Percentiles rank a stretch among this genome's conserved stretches.
These are phyloP conservation scores for Colletotrichum costaricense DNA, from an alignment of 2,329 filamentous ascomycete species.

Conservation along the genomic window DNA sequence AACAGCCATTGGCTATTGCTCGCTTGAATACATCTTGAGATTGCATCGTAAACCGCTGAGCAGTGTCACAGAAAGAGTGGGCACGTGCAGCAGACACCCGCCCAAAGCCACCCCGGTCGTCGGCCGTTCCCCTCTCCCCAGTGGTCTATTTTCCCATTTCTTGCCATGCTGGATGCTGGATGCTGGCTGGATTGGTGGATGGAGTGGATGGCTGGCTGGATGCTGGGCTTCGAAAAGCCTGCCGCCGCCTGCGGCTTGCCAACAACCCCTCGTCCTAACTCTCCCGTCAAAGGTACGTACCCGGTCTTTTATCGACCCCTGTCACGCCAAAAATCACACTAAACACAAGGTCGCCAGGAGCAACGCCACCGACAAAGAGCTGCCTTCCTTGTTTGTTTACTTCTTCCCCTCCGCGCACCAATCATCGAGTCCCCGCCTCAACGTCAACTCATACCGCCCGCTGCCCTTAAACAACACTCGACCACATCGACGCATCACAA, in stretches of 20 bases:
- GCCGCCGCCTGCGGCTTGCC: not conserved
- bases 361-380: slow-evolving; percentile 36
- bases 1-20: not conserved
- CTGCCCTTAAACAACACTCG: slow-evolving; percentile 38
- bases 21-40: not conserved
- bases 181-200: too few species aligned
- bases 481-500: slow-evolving; percentile 32
- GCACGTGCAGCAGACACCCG: slow-evolving; percentile 29
- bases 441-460: slow-evolving; percentile 24
- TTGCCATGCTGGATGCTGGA: too few species aligned
- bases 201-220: too few species aligned
- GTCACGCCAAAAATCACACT: slow-evolving; percentile 18
- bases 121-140: not conserved
- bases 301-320: slow-evolving; percentile 2
- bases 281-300: not conserved
- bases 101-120: slow-evolving; percentile 9
- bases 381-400: slow-evolving; percentile 39
- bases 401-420: slow-evolving; percentile 34
- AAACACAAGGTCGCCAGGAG: slow-evolving; percentile 35
- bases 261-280: slow-evolving; percentile 23
- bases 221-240: not conserved
- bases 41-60: slow-evolving; percentile 9
- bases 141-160: not conserved
- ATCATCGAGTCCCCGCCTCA: slow-evolving; percentile 35
- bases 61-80: slow-evolving; percentile 31